phyloP scores from a whole-genome alignment of 1,284 basidiomycete species.

The Schizophyllum commune region DNA sequence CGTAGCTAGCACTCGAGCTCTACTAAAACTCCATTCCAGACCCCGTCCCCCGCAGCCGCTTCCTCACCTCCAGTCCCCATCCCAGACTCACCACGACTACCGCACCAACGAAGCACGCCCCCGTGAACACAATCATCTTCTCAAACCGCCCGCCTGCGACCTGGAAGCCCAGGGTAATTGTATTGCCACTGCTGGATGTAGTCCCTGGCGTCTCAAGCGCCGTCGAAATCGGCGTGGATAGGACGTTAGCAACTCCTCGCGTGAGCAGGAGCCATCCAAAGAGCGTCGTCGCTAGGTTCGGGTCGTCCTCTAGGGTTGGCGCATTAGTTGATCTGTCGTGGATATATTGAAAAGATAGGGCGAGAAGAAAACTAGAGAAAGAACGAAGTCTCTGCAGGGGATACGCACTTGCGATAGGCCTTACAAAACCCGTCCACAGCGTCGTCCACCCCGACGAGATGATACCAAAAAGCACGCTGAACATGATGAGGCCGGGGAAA shows the following conservation, averaged over 20 bases:
- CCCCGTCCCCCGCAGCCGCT: background rate
- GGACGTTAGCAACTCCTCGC: conserved; percentile 32
- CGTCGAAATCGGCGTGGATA: conserved; percentile 25
- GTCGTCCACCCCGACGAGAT: conserved; percentile 29
- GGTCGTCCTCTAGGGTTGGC: conserved; percentile 18
- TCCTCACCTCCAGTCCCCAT: conserved; percentile 10
- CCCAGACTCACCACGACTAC: conserved; percentile 20
- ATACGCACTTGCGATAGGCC: conserved; percentile 21
- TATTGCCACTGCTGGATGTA: too few relatives aligned
- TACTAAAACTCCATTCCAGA: too few relatives aligned
- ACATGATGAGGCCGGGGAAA: conserved; percentile 25
- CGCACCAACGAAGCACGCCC: conserved; percentile 28
- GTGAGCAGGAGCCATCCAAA: conserved; percentile 30
- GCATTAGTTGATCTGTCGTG: too few relatives aligned
- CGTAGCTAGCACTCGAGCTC: too few relatives aligned
- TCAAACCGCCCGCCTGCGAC: conserved; percentile 26
- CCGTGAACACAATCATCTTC: conserved; percentile 29
- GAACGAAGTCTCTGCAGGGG: too few relatives aligned
- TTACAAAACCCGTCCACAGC: conserved; percentile 26
- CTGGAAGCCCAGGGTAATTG: conserved; percentile 18
- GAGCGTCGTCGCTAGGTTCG: conserved; percentile 24
- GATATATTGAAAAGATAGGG: too few relatives aligned
- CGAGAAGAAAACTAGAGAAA: too few relatives aligned
- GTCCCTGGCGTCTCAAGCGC: background rate
- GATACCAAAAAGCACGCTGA: conserved; percentile 26